These are phyloP conservation scores for Xylariaceae sp. DNA, from an alignment of 2,329 filamentous ascomycete species.

Conservation along the genomic window DNA sequence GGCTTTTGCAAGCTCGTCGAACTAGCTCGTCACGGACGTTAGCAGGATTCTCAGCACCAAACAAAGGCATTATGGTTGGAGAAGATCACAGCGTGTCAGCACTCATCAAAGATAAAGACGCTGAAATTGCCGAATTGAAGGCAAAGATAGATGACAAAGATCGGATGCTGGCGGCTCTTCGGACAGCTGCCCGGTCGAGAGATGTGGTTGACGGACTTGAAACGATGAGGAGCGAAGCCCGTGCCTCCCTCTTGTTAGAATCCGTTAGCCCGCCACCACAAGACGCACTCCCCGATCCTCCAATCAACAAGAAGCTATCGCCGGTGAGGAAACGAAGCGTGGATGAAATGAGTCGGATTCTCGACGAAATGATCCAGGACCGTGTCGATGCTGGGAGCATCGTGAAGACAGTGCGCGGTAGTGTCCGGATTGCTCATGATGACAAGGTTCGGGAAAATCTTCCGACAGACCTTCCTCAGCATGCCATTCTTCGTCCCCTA, in stretches of 20 bases:
- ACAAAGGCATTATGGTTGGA: constrained; percentile 65
- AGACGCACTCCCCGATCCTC: constrained; percentile 32
- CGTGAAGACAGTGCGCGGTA: constrained; percentile 64
- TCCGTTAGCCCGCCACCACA: constrained; percentile 34
- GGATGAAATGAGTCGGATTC: constrained; percentile 88
- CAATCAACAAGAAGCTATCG: constrained; percentile 29
- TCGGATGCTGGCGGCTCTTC: constrained; percentile 83
- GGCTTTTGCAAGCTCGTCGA: constrained; percentile 82
- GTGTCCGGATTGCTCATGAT: constrained; percentile 57
- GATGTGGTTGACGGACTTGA: constrained; percentile 67
- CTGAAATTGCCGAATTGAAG: constrained; percentile 87
- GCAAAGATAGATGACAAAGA: constrained; percentile 92
- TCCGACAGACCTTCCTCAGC: constrained; percentile 25
- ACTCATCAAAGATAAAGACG: constrained; percentile 81
- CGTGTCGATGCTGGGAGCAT: constrained; percentile 74
- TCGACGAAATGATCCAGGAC: constrained; percentile 95
- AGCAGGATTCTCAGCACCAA: constrained; percentile 62
- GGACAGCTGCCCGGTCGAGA: constrained; percentile 79
- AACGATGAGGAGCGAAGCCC: constrained; percentile 31
- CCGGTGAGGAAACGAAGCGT: constrained; percentile 62
- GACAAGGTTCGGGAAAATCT: constrained; percentile 29
- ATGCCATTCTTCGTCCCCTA: constrained; percentile 38
- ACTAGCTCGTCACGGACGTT: constrained; percentile 88
- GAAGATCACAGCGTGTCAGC: constrained; percentile 75
- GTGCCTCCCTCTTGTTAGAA: constrained; percentile 32